These are phyloP conservation scores for Mycosphaerella sp. DNA, from an alignment of 2,329 filamentous ascomycete genomes.

Conservation along the genomic window DNA sequence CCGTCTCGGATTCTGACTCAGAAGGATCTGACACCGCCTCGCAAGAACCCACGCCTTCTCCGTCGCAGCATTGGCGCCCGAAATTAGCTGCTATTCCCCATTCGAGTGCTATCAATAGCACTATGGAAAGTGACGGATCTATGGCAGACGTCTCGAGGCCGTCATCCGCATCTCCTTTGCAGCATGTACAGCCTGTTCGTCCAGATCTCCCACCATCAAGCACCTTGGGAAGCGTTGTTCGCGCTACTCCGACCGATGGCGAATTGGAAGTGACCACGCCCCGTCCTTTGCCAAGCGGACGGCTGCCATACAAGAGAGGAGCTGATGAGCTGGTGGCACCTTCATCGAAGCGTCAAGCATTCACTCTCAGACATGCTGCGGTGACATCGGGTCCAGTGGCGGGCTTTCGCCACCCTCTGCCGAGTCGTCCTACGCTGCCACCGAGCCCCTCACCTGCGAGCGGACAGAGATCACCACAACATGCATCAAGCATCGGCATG, in stretches of 20 bases:
- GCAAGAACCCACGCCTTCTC: conserved; percentile 4
- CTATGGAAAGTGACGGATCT: conserved; percentile 1
- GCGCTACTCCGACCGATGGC: conserved; percentile 1
- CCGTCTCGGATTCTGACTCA: conserved; percentile 1
- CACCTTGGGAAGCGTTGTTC: conserved; percentile 4
- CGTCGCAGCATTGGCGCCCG: conserved; percentile 1
- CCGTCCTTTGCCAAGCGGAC: background rate
- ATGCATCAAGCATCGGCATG: background rate
- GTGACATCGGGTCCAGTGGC: background rate
- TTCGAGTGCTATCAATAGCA: background rate
- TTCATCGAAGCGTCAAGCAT: background rate
- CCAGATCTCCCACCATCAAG: conserved; percentile 5
- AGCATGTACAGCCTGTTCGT: background rate
- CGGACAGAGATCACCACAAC: background rate
- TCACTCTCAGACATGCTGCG: background rate
- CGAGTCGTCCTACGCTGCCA: background rate
- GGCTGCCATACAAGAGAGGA: conserved; percentile 1
- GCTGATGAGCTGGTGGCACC: background rate
- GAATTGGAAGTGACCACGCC: conserved; percentile 4
- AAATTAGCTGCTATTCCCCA: background rate
- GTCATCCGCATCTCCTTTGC: background rate
- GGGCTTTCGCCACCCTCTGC: background rate
- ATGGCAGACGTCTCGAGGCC: background rate
- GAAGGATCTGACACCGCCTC: background rate
- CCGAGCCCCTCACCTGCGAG: background rate